Evolutionary conservation across 768 basidiomycete species (phyloP), one percentile per base, ranked within the genome.

Genomic region (Nidularia pulvinata): DNA sequence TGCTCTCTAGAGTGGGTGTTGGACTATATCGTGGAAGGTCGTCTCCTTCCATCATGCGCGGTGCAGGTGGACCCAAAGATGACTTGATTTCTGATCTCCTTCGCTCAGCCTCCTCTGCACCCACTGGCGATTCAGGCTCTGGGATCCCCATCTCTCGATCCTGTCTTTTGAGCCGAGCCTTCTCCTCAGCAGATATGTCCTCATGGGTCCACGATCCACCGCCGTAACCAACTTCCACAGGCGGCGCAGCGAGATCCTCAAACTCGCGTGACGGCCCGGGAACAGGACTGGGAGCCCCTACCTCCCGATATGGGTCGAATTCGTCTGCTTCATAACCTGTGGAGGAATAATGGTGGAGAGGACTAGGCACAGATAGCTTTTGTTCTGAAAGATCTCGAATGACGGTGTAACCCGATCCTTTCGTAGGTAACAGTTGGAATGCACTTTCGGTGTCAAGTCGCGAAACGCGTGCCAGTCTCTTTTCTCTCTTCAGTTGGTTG

Each of bases 401-500:
- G 35, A 50, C 55, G 43, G 68, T 62, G 48, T 72, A 73, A 22
- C 62, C 63, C 44, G 59, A 57, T 4, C 59, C 60, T 42, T 59
- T 68, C 2, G 60, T 53, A 10, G 61, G 50, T 33, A 69, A 64
- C 45, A 74, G 69, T 52, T 66, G 62, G 59, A 71, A 75, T 13
- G 70, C 72, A 47, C 66, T 65, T 55, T 72, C 69, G 32, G 67
- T 70, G 25, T 68, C 65, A 51, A 66, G 54, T 32, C 74, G 70
- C 16, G 69, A 67, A 10, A 67, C 67, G 19, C 76, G 73, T 25
- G 68, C 65, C 39, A 62, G 69, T 16, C 74, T 67, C 65, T 85
- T 84, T 60, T 84, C 77, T n/a, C 60, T 66, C 51, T 77, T 72
- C 13, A 86, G 63, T 57, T 76, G 78, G 56, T 80, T 78, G 36